A percentile compares a stretch with the other conserved stretches of the same genome.
Conservation (phyloP, 2,329 filamentous ascomycete species). For the Clonostachys rhizophaga region DNA sequence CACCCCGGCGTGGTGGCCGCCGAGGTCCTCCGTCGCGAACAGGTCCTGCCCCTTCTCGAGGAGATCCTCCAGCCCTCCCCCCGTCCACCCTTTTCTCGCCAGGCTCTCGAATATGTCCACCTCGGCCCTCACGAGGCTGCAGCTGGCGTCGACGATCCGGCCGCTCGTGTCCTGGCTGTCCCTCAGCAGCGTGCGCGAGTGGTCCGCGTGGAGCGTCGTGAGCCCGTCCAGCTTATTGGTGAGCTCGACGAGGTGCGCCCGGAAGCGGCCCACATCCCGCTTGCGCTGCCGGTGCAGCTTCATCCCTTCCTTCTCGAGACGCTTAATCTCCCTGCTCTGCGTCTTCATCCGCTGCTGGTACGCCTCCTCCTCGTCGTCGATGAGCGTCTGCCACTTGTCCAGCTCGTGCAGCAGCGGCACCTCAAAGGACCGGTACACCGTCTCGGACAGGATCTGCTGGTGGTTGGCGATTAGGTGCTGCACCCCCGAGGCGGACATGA, state of each 20-base stretch:
- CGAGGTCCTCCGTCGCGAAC: conserved; percentile 40
- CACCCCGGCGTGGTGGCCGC: conserved; percentile 7
- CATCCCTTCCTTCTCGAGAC: conserved; percentile 60
- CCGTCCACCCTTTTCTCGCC: conserved; percentile 63
- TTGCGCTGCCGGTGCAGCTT: conserved; percentile 56
- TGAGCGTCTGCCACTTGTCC: conserved; percentile 58
- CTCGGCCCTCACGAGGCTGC: conserved; percentile 62
- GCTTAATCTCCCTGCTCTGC: conserved; percentile 56
- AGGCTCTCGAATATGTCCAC: conserved; percentile 66
- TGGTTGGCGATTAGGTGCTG: conserved; percentile 67
- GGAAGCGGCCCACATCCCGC: conserved; percentile 56
- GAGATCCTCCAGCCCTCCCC: conserved; percentile 61
- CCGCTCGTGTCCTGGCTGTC: conserved; percentile 62
- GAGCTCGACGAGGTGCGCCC: conserved; percentile 59
- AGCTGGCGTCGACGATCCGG: conserved; percentile 59
- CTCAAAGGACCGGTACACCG: conserved; percentile 64
- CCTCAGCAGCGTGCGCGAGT: conserved; percentile 53
- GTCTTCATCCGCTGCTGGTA: conserved; percentile 51
- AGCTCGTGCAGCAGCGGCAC: conserved; percentile 66
- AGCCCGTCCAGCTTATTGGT: conserved; percentile 59
- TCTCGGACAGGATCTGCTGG: conserved; percentile 65
- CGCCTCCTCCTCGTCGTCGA: conserved; percentile 59
- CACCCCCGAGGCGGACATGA: conserved; percentile 58
- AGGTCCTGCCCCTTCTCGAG: conserved; percentile 60
- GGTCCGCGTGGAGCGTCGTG: conserved; percentile 54